These are phyloP conservation scores for Omphalea diandra DNA, from an alignment of 441 rosid species.

Conservation along the genomic window DNA sequence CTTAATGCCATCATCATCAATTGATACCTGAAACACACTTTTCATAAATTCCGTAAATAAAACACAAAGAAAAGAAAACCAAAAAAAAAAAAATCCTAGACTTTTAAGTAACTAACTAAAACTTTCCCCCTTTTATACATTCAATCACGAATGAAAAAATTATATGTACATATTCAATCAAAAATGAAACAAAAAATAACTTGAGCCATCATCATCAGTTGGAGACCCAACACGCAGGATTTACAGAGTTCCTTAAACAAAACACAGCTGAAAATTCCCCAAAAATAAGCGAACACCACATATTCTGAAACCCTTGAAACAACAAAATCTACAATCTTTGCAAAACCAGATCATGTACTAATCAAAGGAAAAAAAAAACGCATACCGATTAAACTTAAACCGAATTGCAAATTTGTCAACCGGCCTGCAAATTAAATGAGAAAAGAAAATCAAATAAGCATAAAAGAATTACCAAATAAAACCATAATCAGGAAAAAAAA, in stretches of 20 bases:
- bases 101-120: too few relatives aligned
- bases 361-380: background rate
- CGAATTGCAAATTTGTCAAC: background rate
- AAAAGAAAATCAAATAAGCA: background rate
- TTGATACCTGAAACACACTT: slow-evolving; percentile 25
- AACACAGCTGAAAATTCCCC: too few relatives aligned
- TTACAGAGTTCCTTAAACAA: too few relatives aligned
- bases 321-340: background rate
- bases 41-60: background rate
- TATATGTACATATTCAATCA: background rate
- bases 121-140: too few relatives aligned
- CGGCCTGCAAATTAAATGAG: background rate
- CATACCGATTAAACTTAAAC: background rate
- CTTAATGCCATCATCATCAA: slow-evolving; percentile 19
- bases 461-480: background rate
- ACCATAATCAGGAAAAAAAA: background rate
- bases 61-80: background rate
- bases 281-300: background rate
- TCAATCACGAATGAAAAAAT: too few relatives aligned
- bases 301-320: background rate
- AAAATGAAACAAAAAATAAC: background rate
- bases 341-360: background rate
- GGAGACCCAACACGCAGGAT: too few relatives aligned
- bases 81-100: too few relatives aligned
- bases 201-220: slow-evolving; percentile 18